Percentiles rank a stretch among this genome's conserved stretches.
Conservation (phyloP, 306 rosid species). For the Fragaria vesca region DNA sequence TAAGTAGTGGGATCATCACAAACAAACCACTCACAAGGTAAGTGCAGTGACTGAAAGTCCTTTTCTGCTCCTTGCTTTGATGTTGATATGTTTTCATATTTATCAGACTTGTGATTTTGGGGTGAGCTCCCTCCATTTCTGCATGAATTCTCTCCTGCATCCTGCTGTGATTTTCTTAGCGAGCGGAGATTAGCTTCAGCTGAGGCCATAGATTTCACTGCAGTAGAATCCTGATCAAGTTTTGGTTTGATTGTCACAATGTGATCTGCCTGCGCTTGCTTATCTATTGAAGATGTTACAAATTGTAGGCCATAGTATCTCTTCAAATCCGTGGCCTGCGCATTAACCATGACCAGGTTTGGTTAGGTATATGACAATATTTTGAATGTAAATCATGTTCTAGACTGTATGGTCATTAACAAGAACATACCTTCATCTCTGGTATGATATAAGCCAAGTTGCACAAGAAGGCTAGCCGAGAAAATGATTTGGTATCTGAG, state of each 20-base stretch:
- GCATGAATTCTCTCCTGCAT: not conserved
- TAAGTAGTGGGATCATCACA: slow-evolving; percentile 71
- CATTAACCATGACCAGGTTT: not conserved
- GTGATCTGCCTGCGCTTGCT: slow-evolving; percentile 50
- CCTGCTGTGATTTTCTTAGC: not conserved
- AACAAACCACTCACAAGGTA: slow-evolving; percentile 90
- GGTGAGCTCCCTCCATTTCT: slow-evolving; percentile 1
- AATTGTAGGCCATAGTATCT: slow-evolving; percentile 56
- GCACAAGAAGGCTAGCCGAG: slow-evolving; percentile 67
- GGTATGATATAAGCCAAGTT: slow-evolving; percentile 85
- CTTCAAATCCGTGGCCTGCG: slow-evolving; percentile 62
- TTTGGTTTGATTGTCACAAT: slow-evolving; percentile 27
- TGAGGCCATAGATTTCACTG: not conserved
- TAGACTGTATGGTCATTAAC: not conserved
- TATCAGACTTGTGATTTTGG: not conserved
- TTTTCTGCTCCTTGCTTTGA: slow-evolving; percentile 60
- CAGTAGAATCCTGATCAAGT: slow-evolving; percentile 45
- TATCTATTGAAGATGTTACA: slow-evolving; percentile 73
- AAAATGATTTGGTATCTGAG: slow-evolving; percentile 59
- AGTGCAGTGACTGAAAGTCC: slow-evolving; percentile 62
- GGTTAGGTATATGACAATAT: not conserved
- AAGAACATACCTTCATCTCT: slow-evolving; percentile 56
- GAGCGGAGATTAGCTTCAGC: not conserved
- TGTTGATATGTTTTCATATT: too few relatives aligned
- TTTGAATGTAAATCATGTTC: not conserved